phyloP scores from a whole-genome alignment of 768 basidiomycete species.

The Xanthoconium stramineum region DNA sequence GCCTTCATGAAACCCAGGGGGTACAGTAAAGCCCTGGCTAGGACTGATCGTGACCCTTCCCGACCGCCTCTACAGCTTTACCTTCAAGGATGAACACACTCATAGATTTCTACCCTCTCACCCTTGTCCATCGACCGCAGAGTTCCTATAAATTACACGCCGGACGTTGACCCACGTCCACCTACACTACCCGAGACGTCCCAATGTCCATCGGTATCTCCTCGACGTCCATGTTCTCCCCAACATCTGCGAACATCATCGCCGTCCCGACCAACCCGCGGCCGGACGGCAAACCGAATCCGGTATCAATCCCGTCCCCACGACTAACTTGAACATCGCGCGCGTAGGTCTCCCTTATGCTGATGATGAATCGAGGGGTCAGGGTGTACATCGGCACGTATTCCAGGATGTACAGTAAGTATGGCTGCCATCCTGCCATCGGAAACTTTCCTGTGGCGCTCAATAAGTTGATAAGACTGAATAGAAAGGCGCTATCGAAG shows the following conservation, averaged over 20 bases:
- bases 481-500: background rate
- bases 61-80: too few species aligned
- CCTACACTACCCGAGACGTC: background rate
- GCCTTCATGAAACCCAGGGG: too few species aligned
- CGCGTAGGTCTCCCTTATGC: background rate
- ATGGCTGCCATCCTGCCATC: background rate
- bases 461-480: background rate
- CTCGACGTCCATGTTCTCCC: background rate
- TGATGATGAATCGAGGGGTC: too few species aligned
- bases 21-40: too few species aligned
- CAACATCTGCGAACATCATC: background rate
- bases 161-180: background rate
- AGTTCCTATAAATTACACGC: background rate
- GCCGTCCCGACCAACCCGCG: too few species aligned
- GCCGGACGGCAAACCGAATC: background rate
- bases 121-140: too few species aligned
- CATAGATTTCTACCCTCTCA: too few species aligned
- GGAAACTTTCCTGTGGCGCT: background rate
- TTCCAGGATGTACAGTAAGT: background rate
- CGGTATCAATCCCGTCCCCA: background rate
- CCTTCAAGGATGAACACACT: too few species aligned
- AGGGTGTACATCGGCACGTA: background rate
- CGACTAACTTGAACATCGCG: background rate
- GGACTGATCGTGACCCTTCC: too few species aligned
- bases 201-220: background rate